Conservation (phyloP, 495 filamentous ascomycete genomes). For the Aspergillus mulundensis region DNA sequence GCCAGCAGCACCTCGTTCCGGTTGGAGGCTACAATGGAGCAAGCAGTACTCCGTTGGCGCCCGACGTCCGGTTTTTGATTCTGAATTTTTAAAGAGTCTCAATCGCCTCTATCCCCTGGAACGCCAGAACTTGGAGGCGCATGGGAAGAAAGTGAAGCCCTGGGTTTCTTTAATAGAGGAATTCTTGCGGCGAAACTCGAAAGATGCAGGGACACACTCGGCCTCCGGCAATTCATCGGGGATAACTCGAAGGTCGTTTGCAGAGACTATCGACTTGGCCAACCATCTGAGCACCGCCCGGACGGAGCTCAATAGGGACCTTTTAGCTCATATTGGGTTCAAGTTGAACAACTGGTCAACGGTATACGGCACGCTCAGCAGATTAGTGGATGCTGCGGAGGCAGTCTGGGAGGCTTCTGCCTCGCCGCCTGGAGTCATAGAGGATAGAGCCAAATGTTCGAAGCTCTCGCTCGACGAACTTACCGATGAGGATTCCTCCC, state of each 20-base stretch:
- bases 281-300: slow-evolving; percentile 27
- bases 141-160: slow-evolving; percentile 17
- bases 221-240: slow-evolving; percentile 9
- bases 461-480: slow-evolving; percentile 31
- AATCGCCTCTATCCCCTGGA: slow-evolving; percentile 3
- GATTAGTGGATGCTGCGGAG: slow-evolving; percentile 36
- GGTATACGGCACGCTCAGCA: slow-evolving; percentile 36
- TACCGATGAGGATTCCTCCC: slow-evolving; percentile 14
- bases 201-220: slow-evolving; percentile 1
- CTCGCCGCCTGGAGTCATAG: slow-evolving; percentile 17
- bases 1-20: slow-evolving; percentile 6
- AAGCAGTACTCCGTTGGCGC: slow-evolving; percentile 17
- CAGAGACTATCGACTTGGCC: slow-evolving; percentile 22
- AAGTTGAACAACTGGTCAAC: slow-evolving; percentile 39
- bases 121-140: slow-evolving; percentile 10
- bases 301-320: slow-evolving; percentile 24
- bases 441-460: slow-evolving; percentile 22
- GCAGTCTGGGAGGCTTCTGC: slow-evolving; percentile 11
- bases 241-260: slow-evolving; percentile 17
- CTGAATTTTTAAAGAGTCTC: slow-evolving; percentile 1
- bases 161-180: slow-evolving; percentile 46
- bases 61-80: slow-evolving; percentile 10
- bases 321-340: slow-evolving; percentile 43
- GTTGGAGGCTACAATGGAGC: slow-evolving; percentile 22
- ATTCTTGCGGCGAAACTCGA: slow-evolving; percentile 32